Percentiles rank a stretch among this genome's conserved stretches.
Conservation (phyloP, 2,329 filamentous ascomycete species). For the Arthrobotrys pseudoclavata region DNA sequence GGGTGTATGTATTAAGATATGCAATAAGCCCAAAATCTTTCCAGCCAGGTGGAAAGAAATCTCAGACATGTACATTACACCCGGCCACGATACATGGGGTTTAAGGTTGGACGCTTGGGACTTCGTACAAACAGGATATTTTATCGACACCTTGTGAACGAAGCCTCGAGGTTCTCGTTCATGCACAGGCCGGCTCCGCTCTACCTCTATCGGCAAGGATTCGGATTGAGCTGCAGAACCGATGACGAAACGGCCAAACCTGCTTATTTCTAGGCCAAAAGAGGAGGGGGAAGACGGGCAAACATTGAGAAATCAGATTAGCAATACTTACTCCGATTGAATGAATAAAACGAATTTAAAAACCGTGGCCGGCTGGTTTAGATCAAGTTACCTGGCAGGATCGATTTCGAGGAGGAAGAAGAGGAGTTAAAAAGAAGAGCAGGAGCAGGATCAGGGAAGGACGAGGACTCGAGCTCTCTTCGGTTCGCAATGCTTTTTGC, state of each 20-base stretch:
- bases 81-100: conserved; percentile 56
- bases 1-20: conserved; percentile 47
- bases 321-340: conserved; percentile 52
- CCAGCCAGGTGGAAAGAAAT: conserved; percentile 51
- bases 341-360: conserved; percentile 9
- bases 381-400: conserved; percentile 42
- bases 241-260: conserved; percentile 60
- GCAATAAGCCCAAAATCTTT: conserved; percentile 52
- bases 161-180: conserved; percentile 30
- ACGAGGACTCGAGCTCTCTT: conserved; percentile 43
- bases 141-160: conserved; percentile 17
- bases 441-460: neutral
- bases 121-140: conserved; percentile 31
- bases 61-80: conserved; percentile 60
- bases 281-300: conserved; percentile 39
- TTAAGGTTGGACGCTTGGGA: conserved; percentile 56
- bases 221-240: conserved; percentile 59
- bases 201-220: conserved; percentile 60
- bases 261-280: conserved; percentile 52
- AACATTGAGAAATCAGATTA: conserved; percentile 32
- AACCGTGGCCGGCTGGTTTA: conserved; percentile 43
- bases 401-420: conserved; percentile 5
- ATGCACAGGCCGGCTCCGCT: conserved; percentile 59
- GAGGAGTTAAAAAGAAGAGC: neutral
- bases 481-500: conserved; percentile 59